Conservation (phyloP, 768 basidiomycete species). For the Podaxis sp. region DNA sequence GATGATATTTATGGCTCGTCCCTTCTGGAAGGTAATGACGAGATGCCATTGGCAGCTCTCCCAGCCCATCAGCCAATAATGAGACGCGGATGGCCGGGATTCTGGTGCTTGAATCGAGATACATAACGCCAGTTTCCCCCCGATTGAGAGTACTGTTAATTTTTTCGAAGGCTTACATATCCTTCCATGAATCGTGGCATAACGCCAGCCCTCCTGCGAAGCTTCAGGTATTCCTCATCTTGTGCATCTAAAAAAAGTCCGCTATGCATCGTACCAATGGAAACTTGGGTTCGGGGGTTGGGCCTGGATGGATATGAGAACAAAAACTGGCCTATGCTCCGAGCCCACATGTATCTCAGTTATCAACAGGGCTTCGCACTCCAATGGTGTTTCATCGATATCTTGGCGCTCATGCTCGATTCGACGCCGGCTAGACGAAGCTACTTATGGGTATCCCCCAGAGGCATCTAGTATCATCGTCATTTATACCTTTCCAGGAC, state of each 20-base stretch:
- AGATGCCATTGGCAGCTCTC: neutral
- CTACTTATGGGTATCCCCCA: neutral
- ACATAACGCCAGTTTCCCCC: conserved; percentile 1
- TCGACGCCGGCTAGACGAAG: neutral
- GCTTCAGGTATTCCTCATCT: neutral
- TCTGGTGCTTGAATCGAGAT: conserved; percentile 5
- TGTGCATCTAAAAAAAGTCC: neutral
- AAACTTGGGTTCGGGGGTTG: neutral
- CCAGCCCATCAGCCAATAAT: conserved; percentile 4
- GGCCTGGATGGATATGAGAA: neutral
- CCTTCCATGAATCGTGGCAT: neutral
- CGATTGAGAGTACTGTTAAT: conserved; percentile 3
- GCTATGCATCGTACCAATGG: neutral
- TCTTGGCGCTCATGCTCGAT: neutral
- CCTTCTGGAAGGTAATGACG: conserved; percentile 1
- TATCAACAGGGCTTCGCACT: neutral
- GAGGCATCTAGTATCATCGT: neutral
- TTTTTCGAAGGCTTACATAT: conserved; percentile 7
- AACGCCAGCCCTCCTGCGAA: neutral
- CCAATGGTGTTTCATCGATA: neutral
- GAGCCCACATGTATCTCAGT: neutral
- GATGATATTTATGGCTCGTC: conserved; percentile 7
- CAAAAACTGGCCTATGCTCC: neutral
- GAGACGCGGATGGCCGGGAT: neutral
- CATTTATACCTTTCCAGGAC: neutral